Conservation (phyloP, 768 basidiomycete species). For the Boletus subparvulus region DNA sequence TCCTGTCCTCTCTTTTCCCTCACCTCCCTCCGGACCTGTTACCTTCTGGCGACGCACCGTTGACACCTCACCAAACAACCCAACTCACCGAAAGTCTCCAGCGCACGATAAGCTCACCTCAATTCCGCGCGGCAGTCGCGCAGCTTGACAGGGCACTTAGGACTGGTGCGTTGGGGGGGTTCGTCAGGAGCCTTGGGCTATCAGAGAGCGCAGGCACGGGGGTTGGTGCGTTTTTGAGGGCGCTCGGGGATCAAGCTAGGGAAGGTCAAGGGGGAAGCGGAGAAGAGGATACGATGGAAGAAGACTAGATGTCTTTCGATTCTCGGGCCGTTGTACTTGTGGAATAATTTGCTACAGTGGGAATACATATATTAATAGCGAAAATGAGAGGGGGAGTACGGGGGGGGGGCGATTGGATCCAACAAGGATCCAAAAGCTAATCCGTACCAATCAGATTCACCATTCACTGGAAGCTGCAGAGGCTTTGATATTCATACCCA, state of each 20-base stretch:
- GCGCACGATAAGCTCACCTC: slow-evolving; percentile 77
- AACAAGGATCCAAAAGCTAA: no score
- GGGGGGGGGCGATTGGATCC: no score
- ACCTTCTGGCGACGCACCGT: slow-evolving; percentile 59
- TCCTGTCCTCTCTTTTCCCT: slow-evolving; percentile 71
- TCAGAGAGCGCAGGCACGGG: slow-evolving; percentile 83
- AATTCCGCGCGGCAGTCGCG: slow-evolving; percentile 76
- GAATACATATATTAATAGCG: not conserved
- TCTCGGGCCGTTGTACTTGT: not conserved
- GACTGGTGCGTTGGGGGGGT: slow-evolving; percentile 72
- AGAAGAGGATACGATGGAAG: slow-evolving; percentile 69
- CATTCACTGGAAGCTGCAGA: no score
- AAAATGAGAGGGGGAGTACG: not conserved
- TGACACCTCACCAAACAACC: slow-evolving; percentile 23
- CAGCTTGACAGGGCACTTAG: slow-evolving; percentile 83
- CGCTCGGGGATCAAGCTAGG: slow-evolving; percentile 73
- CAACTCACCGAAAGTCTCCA: slow-evolving; percentile 55
- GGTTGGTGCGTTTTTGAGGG: slow-evolving; percentile 75
- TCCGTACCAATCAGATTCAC: no score
- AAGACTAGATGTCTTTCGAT: slow-evolving; percentile 46
- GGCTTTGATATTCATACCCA: no score
- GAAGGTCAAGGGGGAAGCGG: slow-evolving; percentile 32
- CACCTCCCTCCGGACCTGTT: slow-evolving; percentile 72
- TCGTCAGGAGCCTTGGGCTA: slow-evolving; percentile 77
- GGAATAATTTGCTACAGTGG: not conserved